phyloP scores from a whole-genome alignment of 352 stramenopile genomes.

The Thalassiosira mediterranea region DNA sequence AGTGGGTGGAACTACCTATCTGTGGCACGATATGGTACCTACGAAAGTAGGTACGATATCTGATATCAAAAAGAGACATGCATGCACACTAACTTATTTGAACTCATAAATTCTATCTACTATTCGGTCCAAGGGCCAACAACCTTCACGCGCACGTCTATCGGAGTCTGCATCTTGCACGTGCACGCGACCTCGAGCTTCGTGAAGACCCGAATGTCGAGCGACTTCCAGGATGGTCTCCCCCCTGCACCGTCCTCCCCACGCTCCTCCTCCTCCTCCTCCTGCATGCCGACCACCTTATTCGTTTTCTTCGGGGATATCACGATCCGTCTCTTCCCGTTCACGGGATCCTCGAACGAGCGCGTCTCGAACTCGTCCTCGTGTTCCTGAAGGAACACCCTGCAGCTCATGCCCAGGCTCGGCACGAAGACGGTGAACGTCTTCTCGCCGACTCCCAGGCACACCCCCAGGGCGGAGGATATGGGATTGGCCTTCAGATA shows the following conservation, averaged over 20 bases:
- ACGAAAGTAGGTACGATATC: too few species aligned
- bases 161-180: conserved; percentile 69
- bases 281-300: conserved; percentile 19
- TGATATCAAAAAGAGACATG: too few species aligned
- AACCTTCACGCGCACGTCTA: conserved; percentile 76
- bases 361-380: conserved; percentile 66
- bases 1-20: too few species aligned
- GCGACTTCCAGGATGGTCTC: conserved; percentile 41
- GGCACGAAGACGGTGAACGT: conserved; percentile 82
- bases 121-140: conserved; percentile 67
- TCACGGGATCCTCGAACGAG: conserved; percentile 31
- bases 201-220: conserved; percentile 72
- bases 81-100: too few species aligned
- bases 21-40: too few species aligned
- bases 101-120: conserved; percentile 9
- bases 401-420: conserved; percentile 60
- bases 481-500: conserved; percentile 78
- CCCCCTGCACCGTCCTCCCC: too few species aligned
- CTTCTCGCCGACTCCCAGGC: conserved; percentile 76
- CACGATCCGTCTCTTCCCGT: conserved; percentile 60
- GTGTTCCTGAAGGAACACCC: conserved; percentile 81
- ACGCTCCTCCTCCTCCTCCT: conserved; percentile 19
- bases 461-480: conserved; percentile 63
- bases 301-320: conserved; percentile 64
- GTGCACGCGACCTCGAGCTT: conserved; percentile 67